Base-by-base conservation (phyloP, 1,284 basidiomycete genomes). In the Neonothopanus nambi region DNA sequence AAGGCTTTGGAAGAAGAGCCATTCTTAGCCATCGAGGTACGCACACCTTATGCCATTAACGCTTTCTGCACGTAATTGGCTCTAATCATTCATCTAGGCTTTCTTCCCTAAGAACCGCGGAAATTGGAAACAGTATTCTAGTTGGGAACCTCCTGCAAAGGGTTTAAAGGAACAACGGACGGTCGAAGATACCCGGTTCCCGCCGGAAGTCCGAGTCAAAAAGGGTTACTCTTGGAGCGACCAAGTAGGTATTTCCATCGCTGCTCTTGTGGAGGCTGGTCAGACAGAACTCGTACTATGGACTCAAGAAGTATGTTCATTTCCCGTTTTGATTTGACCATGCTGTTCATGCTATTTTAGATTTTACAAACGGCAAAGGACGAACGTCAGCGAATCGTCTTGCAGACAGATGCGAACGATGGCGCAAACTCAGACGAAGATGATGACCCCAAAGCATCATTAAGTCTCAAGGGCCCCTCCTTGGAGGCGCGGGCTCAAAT, bases 181-280 rank as follows among this genome's bases (percentile, higher is more conserved):
- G 39, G 69, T 70, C 55, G 76, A 80, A 57, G 78, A 81, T 57
- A 67, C 70, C 51, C 69, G 72, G 30, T 77, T 78, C 63, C 78
- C 81, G 39, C 80, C 67, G 17, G 93, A 96, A 52, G 80, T 97
- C 35, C 78, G 85, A 60, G 85, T 96, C 57, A 90, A 92, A 75
- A 90, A 91, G 61, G 93, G 92, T 11, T 89, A 89, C 68, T 84
- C 88, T n/a, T 90, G 88, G 85, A 93, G 86, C 61, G 88, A 96
- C 65, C 86, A 96, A 68, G 77, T 98, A 51, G 94, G 90, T 6
- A 92, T 96, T 59, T 86, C 85, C 5, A 81, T 97, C 57, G 84
- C 84, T 38, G 79, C 83, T 45, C 77, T 98, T 15, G 71, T 87
- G 5, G 88, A 93, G 44, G 78, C 79, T 15, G 84, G 77, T 6